Evolutionary conservation across 1,284 basidiomycete genomes (phyloP).

Genomic region (Trichosporon sp.): DNA sequence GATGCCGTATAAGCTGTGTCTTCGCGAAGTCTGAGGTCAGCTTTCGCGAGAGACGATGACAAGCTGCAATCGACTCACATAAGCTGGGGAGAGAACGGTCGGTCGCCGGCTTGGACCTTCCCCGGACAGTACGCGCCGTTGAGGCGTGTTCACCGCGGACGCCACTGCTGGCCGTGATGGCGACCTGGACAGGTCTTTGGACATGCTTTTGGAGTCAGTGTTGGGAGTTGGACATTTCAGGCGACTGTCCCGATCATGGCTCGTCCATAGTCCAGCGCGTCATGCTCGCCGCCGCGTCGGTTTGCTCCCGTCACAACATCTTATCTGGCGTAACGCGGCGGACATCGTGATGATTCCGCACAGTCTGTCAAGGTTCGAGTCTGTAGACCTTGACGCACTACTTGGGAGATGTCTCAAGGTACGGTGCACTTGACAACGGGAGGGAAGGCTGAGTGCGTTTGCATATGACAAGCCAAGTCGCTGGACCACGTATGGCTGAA

Average conservation of each 20-base stretch:
- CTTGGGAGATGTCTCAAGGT: neutral
- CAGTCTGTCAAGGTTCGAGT: neutral
- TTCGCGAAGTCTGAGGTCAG: slow-evolving; percentile 35
- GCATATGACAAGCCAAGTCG: too few relatives aligned
- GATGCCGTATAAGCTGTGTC: slow-evolving; percentile 49
- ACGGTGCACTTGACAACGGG: neutral
- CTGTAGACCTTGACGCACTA: neutral
- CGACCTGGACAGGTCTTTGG: neutral
- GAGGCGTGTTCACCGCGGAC: neutral
- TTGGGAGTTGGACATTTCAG: neutral
- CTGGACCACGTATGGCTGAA: neutral
- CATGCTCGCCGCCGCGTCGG: neutral
- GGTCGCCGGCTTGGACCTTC: slow-evolving; percentile 28
- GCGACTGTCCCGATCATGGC: neutral
- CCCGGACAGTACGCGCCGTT: neutral
- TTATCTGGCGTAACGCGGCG: neutral
- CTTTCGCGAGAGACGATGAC: neutral
- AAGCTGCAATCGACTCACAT: slow-evolving; percentile 21
- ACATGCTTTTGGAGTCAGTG: neutral
- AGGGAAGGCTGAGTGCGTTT: neutral
- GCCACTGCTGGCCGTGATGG: neutral
- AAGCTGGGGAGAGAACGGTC: slow-evolving; percentile 33
- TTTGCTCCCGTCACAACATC: slow-evolving; percentile 3
- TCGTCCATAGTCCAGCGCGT: neutral
- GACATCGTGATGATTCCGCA: neutral